These are phyloP conservation scores for Apiosordaria backusii DNA, from an alignment of 495 filamentous ascomycete genomes.

Conservation along the genomic window DNA sequence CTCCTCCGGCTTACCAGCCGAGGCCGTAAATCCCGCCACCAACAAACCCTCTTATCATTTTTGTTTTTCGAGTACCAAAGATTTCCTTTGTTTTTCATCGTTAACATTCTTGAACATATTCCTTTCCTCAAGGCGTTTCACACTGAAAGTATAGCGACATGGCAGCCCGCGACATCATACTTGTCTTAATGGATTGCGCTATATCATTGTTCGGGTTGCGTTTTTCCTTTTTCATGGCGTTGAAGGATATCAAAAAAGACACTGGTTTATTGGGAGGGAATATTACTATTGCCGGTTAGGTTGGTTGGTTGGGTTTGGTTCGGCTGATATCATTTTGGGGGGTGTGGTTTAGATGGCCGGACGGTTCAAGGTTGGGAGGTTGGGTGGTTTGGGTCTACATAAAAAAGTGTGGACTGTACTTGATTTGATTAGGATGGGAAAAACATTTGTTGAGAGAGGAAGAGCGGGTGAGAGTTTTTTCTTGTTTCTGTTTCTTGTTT, in stretches of 20 bases:
- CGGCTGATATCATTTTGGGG: background rate
- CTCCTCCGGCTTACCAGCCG: slow-evolving; percentile 61
- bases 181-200: slow-evolving; percentile 21
- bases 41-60: background rate
- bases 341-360: background rate
- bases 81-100: slow-evolving; percentile 1
- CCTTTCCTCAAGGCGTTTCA: slow-evolving; percentile 8
- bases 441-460: background rate
- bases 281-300: background rate
- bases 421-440: background rate
- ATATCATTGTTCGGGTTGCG: background rate
- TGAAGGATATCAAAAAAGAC: background rate
- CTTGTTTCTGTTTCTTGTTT: background rate
- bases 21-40: slow-evolving; percentile 10
- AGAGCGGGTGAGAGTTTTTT: background rate
- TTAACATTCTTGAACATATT: background rate
- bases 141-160: background rate
- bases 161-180: slow-evolving; percentile 10
- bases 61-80: slow-evolving; percentile 1
- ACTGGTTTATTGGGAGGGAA: background rate
- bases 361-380: background rate
- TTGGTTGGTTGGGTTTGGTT: background rate
- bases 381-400: background rate
- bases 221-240: background rate
- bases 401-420: background rate